A percentile compares a stretch with the other conserved stretches of the same genome.
Conservation (phyloP, 129 eudicot genomes). For the Ambrosia artemisiifolia region DNA sequence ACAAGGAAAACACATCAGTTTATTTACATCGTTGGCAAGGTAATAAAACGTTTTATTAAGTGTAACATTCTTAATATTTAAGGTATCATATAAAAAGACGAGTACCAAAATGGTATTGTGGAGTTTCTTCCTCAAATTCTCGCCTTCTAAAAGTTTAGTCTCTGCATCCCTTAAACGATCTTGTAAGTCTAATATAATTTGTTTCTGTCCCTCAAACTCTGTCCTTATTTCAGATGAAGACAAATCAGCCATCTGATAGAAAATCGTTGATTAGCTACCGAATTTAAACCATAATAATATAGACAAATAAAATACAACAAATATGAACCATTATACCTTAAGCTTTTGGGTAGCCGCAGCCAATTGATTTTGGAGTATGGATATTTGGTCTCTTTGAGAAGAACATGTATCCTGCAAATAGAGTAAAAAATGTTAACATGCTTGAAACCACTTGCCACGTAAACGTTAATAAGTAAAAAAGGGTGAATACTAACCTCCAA, state of each 20-base stretch:
- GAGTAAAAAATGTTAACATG: not conserved
- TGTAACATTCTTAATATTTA: not conserved
- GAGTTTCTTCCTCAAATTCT: slow-evolving; percentile 54
- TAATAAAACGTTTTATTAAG: not conserved
- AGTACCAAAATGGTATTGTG: slow-evolving; percentile 67
- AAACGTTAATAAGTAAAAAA: not conserved
- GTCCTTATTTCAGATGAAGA: slow-evolving; percentile 43
- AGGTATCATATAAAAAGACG: not conserved
- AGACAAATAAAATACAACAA: not conserved
- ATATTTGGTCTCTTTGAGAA: slow-evolving; percentile 41
- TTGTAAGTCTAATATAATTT: slow-evolving; percentile 33
- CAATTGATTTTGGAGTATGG: slow-evolving; percentile 35
- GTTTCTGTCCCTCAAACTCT: slow-evolving; percentile 41
- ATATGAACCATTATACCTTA: slow-evolving; percentile 26
- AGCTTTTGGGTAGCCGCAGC: slow-evolving; percentile 43
- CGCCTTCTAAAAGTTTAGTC: slow-evolving; percentile 50
- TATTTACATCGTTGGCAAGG: not conserved
- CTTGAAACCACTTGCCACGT: not conserved
- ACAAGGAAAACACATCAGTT: not conserved
- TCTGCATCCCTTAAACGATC: slow-evolving; percentile 50
- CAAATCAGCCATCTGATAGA: slow-evolving; percentile 45
- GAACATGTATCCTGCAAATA: slow-evolving; percentile 41
- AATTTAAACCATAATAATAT: not conserved
- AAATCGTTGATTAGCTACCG: not conserved
- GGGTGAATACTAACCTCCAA: slow-evolving; percentile 46